Conservation (phyloP, 2,329 filamentous ascomycete genomes). For the Rhexocercosporidium sp. region DNA sequence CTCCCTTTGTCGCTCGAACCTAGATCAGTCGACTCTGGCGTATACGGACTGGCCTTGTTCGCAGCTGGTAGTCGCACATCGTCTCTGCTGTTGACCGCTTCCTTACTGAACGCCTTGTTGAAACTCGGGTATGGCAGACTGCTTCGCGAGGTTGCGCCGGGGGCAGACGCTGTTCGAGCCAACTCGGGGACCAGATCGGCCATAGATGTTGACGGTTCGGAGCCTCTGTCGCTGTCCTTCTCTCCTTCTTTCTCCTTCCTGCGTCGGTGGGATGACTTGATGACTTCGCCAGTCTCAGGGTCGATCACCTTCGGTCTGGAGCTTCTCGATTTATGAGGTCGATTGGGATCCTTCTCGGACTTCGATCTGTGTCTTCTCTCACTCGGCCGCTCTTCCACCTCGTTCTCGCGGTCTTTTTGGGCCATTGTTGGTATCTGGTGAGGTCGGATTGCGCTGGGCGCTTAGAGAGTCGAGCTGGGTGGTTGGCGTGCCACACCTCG, state of each 20-base stretch:
- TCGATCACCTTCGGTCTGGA: constrained; percentile 40
- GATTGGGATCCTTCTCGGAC: constrained; percentile 40
- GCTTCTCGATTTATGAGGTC: constrained; percentile 40
- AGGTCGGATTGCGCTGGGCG: constrained; percentile 27
- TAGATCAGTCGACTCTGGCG: constrained; percentile 75
- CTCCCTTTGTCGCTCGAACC: constrained; percentile 55
- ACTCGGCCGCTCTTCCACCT: constrained; percentile 35
- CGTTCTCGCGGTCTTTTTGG: constrained; percentile 36
- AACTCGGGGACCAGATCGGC: constrained; percentile 58
- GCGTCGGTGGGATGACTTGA: constrained; percentile 39
- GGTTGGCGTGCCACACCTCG: constrained; percentile 5
- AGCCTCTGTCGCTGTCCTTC: constrained; percentile 29
- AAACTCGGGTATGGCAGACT: constrained; percentile 77
- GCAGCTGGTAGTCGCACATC: constrained; percentile 35
- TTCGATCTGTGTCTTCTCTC: constrained; percentile 40
- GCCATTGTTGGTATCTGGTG: constrained; percentile 31
- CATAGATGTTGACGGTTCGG: constrained; percentile 41
- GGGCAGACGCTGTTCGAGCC: constrained; percentile 41
- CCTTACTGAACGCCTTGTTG: constrained; percentile 91
- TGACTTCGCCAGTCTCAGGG: constrained; percentile 40
- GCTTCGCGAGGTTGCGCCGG: constrained; percentile 39
- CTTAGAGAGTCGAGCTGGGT: constrained; percentile 23
- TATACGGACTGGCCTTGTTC: constrained; percentile 51
- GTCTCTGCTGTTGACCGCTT: constrained; percentile 67
- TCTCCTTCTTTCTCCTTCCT: constrained; percentile 38